These are phyloP conservation scores for Solanum piurae DNA, from an alignment of 257 asterid species.

Conservation along the genomic window DNA sequence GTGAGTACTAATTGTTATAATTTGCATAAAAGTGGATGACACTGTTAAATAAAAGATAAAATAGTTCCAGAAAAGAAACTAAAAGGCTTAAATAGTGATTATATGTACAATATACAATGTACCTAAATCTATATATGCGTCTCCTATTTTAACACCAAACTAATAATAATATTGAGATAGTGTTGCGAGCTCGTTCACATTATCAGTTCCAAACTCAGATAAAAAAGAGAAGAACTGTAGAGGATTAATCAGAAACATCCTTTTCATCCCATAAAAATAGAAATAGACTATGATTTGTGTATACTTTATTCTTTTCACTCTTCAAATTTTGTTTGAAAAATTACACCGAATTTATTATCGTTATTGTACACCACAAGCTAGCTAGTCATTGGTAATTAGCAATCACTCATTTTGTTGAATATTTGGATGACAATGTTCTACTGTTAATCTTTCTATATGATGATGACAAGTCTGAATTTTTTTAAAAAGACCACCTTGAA, in stretches of 20 bases:
- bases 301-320: neutral
- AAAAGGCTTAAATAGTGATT: neutral
- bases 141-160: neutral
- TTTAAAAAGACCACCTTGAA: neutral
- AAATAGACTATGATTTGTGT: neutral
- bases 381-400: neutral
- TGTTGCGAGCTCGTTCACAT: neutral
- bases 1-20: neutral
- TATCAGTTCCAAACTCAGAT: neutral
- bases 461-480: neutral
- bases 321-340: neutral
- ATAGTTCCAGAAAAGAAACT: neutral
- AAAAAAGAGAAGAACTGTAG: neutral
- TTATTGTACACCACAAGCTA: neutral
- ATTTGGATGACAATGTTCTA: neutral
- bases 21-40: neutral
- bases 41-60: neutral
- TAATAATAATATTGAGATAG: neutral
- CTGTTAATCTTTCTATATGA: neutral
- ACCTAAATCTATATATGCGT: neutral
- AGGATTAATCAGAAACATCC: neutral
- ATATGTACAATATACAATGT: neutral
- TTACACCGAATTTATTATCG: neutral
- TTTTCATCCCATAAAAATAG: rapidly evolving
- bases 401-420: neutral